Evolutionary conservation across 1,284 basidiomycete species (phyloP).

Genomic region (Fomitopsis schrenkii): DNA sequence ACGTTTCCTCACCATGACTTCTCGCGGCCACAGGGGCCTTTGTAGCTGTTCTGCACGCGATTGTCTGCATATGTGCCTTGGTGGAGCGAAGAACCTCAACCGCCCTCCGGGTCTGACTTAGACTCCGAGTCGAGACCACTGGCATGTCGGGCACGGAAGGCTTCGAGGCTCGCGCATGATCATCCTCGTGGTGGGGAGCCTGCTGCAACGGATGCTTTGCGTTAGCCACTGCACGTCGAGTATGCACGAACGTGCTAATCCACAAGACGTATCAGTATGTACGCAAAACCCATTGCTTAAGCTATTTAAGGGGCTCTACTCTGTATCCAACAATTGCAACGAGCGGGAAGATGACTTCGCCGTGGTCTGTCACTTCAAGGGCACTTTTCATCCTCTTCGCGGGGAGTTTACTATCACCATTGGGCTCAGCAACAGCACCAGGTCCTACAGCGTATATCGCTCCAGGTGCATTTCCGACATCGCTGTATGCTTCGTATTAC

Average conservation of each 20-base stretch:
- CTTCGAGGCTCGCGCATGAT: neutral
- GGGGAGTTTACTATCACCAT: neutral
- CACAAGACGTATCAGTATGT: neutral
- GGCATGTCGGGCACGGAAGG: neutral
- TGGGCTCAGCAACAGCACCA: neutral
- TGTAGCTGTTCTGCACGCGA: too few relatives aligned
- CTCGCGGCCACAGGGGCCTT: too few relatives aligned
- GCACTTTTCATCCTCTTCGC: neutral
- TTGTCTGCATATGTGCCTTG: too few relatives aligned
- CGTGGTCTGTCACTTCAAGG: neutral
- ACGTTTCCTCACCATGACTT: too few relatives aligned
- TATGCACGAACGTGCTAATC: neutral
- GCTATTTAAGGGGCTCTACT: neutral
- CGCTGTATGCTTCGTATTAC: conserved; percentile 59
- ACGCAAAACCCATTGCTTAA: neutral
- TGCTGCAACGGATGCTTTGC: neutral
- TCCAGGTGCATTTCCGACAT: conserved; percentile 63
- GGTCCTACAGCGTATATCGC: conserved; percentile 49
- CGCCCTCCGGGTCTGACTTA: neutral
- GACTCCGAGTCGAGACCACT: neutral
- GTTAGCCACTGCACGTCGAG: neutral
- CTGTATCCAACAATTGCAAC: neutral
- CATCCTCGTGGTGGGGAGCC: neutral
- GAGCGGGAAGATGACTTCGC: neutral
- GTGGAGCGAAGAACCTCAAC: neutral